These are phyloP conservation scores for Clavariopsis aquatica DNA, from an alignment of 495 filamentous ascomycete genomes.

Conservation along the genomic window DNA sequence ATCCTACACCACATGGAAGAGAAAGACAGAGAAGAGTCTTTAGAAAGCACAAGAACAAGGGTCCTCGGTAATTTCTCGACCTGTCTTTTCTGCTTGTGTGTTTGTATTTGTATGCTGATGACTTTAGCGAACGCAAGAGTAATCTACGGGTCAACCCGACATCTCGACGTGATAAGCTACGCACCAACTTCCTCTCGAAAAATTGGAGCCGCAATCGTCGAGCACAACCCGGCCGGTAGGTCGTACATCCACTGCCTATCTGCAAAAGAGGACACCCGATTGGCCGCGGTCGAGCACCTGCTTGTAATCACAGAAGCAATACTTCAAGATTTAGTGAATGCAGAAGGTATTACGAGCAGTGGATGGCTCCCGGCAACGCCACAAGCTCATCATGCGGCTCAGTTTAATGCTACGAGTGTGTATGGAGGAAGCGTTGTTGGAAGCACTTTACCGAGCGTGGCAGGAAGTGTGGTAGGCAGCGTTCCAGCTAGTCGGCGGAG, in stretches of 20 bases:
- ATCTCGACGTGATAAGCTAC: slow-evolving; percentile 33
- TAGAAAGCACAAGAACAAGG: slow-evolving; percentile 24
- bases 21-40: slow-evolving; percentile 29
- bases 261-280: slow-evolving; percentile 26
- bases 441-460: not conserved
- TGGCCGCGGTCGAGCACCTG: slow-evolving; percentile 32
- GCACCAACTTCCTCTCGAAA: slow-evolving; percentile 25
- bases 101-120: not conserved
- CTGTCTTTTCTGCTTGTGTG: not conserved
- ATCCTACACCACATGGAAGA: slow-evolving; percentile 35
- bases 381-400: slow-evolving; percentile 21
- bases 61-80: slow-evolving; percentile 22
- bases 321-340: slow-evolving; percentile 20
- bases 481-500: slow-evolving; percentile 16
- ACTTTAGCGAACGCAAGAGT: slow-evolving; percentile 30
- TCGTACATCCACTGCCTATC: slow-evolving; percentile 35
- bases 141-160: slow-evolving; percentile 33
- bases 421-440: slow-evolving; percentile 4
- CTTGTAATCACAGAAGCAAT: slow-evolving; percentile 37
- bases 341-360: slow-evolving; percentile 29
- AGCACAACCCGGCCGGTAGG: slow-evolving; percentile 28
- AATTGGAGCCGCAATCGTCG: slow-evolving; percentile 34
- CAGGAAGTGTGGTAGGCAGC: slow-evolving; percentile 17
- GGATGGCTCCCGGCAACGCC: slow-evolving; percentile 34
- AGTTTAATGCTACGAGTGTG: not conserved